Percentiles rank a stretch among this genome's conserved stretches.
These are phyloP conservation scores for Pseudohyphozyma bogoriensis DNA, from an alignment of 768 basidiomycete species.

Conservation along the genomic window DNA sequence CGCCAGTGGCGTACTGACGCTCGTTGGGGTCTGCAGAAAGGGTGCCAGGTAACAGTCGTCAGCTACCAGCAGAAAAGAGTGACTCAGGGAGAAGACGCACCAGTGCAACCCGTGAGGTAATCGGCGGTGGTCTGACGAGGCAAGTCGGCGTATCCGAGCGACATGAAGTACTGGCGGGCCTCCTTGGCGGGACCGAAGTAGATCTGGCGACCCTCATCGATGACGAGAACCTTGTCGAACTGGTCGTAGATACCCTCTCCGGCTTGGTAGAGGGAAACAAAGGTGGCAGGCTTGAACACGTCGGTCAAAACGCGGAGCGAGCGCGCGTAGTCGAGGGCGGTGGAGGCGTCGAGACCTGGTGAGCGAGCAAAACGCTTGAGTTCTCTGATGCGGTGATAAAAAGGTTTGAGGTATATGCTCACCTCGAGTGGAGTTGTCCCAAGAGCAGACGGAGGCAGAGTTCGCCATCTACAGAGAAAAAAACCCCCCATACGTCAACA, in stretches of 20 bases:
- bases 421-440: constrained; percentile 60
- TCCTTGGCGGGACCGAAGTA: constrained; percentile 61
- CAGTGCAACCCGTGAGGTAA: constrained; percentile 43
- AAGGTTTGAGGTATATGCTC: constrained; percentile 40
- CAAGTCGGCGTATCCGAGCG: constrained; percentile 44
- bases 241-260: constrained; percentile 45
- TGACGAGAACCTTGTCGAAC: constrained; percentile 75
- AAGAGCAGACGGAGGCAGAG: constrained; percentile 37
- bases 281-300: constrained; percentile 45
- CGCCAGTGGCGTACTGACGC: constrained; percentile 60
- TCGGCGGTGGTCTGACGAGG: constrained; percentile 39
- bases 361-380: background rate
- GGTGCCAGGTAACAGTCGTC: too few relatives aligned
- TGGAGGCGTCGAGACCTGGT: constrained; percentile 52
- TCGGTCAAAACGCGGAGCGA: constrained; percentile 72
- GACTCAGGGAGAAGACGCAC: background rate
- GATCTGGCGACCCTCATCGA: constrained; percentile 61
- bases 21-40: constrained; percentile 72
- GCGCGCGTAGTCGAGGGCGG: constrained; percentile 72
- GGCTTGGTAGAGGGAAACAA: constrained; percentile 49
- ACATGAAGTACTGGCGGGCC: constrained; percentile 50
- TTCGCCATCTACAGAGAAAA: background rate
- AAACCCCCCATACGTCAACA: too few relatives aligned
- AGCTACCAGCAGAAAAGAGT: background rate
- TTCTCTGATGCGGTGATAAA: constrained; percentile 11